Conservation (phyloP, 257 asterid genomes). For the Eustoma russellianum region DNA sequence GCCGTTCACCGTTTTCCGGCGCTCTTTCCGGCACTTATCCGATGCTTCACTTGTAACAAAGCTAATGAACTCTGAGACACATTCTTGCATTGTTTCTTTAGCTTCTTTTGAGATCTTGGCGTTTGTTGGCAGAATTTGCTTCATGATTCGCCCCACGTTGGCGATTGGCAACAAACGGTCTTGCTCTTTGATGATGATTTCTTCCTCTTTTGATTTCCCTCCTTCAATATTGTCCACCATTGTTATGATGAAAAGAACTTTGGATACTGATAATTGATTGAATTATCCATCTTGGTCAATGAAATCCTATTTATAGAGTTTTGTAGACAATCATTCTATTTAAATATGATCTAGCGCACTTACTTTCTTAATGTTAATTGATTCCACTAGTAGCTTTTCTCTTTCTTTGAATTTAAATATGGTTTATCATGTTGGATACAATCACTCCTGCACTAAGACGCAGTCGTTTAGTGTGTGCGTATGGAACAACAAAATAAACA, state of each 20-base stretch:
- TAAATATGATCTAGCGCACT: too few species aligned
- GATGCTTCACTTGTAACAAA: conserved; percentile 70
- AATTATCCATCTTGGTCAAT: conserved; percentile 9
- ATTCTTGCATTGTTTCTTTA: conserved; percentile 72
- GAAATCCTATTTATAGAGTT: background rate
- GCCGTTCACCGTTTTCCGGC: conserved; percentile 62
- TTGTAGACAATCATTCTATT: background rate
- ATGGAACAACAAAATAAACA: too few species aligned
- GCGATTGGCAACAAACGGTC: conserved; percentile 57
- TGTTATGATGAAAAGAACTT: conserved; percentile 7
- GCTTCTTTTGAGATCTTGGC: conserved; percentile 74
- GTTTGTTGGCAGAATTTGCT: conserved; percentile 46
- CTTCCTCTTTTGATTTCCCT: conserved; percentile 13
- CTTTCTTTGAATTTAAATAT: too few species aligned
- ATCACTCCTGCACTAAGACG: too few species aligned
- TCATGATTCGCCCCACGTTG: conserved; percentile 76
- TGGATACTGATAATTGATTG: background rate
- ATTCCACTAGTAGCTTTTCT: too few species aligned
- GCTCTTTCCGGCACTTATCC: conserved; percentile 58
- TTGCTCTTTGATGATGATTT: conserved; percentile 23
- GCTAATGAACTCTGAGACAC: conserved; percentile 65
- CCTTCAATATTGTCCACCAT: conserved; percentile 31
- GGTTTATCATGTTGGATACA: too few species aligned
- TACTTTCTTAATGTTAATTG: too few species aligned
- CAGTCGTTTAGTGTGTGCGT: too few species aligned